phyloP scores from a whole-genome alignment of 106 monocot species.

The Dendrobium huoshanense region DNA sequence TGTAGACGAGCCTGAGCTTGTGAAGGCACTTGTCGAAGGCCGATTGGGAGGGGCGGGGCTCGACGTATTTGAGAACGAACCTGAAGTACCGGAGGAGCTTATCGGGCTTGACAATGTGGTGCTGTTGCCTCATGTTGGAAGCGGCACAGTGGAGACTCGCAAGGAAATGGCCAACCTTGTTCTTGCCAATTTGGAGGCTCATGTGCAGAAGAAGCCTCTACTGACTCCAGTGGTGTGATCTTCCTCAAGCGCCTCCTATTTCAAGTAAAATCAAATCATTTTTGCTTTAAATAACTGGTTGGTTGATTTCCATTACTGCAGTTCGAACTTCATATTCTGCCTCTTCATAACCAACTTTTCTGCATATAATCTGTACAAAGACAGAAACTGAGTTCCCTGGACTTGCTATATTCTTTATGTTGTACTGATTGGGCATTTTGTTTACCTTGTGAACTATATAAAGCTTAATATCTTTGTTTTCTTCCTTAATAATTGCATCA shows the following conservation, averaged over 20 bases:
- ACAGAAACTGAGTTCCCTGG: no score
- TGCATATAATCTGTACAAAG: no score
- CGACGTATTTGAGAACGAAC: conserved; percentile 67
- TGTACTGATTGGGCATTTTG: no score
- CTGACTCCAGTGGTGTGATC: conserved; percentile 55
- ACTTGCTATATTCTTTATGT: no score
- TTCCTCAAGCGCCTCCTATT: no score
- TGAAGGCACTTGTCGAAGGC: conserved; percentile 44
- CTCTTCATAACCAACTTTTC: no score
- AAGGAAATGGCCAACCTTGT: conserved; percentile 66
- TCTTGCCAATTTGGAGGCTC: conserved; percentile 60
- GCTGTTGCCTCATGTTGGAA: conserved; percentile 65
- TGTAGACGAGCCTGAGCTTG: conserved; percentile 64
- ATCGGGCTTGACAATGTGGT: conserved; percentile 60
- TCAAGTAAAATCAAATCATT: no score
- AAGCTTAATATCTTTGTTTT: no score
- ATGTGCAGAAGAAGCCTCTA: conserved; percentile 44
- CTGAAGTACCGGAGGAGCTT: conserved; percentile 43
- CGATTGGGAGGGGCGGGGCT: conserved; percentile 66
- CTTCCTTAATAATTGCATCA: no score
- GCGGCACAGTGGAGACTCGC: conserved; percentile 41
- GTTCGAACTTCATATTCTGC: not conserved
- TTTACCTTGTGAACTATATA: no score
- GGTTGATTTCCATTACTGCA: not conserved
- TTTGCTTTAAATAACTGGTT: no score